A percentile compares a stretch with the other conserved stretches of the same genome.
Evolutionary conservation across 2,329 filamentous ascomycete species (phyloP).

Genomic region (Catunica adiposa): DNA sequence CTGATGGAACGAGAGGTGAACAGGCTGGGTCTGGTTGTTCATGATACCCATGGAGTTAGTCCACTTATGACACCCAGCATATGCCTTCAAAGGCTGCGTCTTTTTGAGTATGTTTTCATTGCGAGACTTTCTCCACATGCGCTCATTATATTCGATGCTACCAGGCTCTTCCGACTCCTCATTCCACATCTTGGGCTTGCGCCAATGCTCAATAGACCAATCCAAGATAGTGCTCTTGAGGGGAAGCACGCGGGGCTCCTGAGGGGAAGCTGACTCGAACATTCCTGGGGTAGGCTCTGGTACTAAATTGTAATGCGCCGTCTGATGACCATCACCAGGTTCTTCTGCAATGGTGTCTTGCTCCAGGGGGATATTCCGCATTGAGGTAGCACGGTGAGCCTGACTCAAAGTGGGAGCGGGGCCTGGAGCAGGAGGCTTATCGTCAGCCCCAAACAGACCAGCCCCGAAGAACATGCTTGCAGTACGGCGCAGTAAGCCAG

Average conservation of each 20-base stretch:
- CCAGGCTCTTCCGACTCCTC: slow-evolving; percentile 92
- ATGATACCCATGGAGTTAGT: slow-evolving; percentile 67
- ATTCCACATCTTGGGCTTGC: slow-evolving; percentile 94
- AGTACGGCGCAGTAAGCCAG: slow-evolving; percentile 44
- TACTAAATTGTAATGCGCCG: slow-evolving; percentile 58
- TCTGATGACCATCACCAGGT: slow-evolving; percentile 47
- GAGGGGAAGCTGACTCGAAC: slow-evolving; percentile 46
- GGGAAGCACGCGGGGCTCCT: slow-evolving; percentile 48
- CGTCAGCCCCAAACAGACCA: slow-evolving; percentile 32
- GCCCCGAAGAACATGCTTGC: slow-evolving; percentile 44
- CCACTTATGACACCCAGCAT: slow-evolving; percentile 75
- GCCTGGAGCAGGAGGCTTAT: slow-evolving; percentile 23
- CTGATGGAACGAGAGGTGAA: slow-evolving; percentile 91
- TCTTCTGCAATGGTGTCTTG: slow-evolving; percentile 41
- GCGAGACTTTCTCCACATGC: slow-evolving; percentile 78
- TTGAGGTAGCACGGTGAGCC: slow-evolving; percentile 20
- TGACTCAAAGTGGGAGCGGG: slow-evolving; percentile 16
- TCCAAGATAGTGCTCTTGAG: slow-evolving; percentile 73
- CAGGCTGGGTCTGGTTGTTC: slow-evolving; percentile 76
- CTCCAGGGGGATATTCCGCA: slow-evolving; percentile 10
- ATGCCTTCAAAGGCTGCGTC: slow-evolving; percentile 83
- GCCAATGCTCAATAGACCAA: slow-evolving; percentile 96
- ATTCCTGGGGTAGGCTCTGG: slow-evolving; percentile 65
- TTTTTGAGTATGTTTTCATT: slow-evolving; percentile 86
- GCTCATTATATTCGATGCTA: slow-evolving; percentile 88